These are phyloP conservation scores for Torulaspora globosa DNA, from an alignment of 1,139 yeast species.

Conservation along the genomic window DNA sequence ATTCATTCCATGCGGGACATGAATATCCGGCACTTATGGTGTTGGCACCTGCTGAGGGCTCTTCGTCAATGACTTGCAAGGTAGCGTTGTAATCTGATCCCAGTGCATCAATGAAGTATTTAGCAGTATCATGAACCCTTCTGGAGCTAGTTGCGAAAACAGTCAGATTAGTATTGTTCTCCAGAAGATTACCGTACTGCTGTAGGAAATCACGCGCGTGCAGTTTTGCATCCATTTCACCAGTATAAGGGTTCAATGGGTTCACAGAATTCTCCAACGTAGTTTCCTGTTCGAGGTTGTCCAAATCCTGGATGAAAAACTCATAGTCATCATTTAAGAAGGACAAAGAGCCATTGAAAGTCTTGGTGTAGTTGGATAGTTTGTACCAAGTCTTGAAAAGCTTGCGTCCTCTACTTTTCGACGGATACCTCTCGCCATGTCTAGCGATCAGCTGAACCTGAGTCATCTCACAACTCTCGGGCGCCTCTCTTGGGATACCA, in stretches of 20 bases:
- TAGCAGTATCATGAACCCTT: slow-evolving; percentile 25
- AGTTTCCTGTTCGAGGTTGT: slow-evolving; percentile 31
- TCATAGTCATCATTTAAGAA: slow-evolving; percentile 40
- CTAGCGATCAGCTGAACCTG: slow-evolving; percentile 63
- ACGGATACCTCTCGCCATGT: slow-evolving; percentile 74
- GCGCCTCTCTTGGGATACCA: slow-evolving; percentile 44
- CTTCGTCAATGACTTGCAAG: slow-evolving; percentile 34
- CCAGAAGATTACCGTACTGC: slow-evolving; percentile 17
- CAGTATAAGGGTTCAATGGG: slow-evolving; percentile 22
- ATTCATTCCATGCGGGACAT: slow-evolving; percentile 35
- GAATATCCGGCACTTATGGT: slow-evolving; percentile 39
- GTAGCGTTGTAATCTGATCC: slow-evolving; percentile 28
- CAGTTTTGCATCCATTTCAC: slow-evolving; percentile 28
- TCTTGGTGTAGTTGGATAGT: slow-evolving; percentile 27
- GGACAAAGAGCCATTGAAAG: slow-evolving; percentile 37
- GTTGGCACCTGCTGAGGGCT: slow-evolving; percentile 40
- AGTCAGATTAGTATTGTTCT: slow-evolving; percentile 13
- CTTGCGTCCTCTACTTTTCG: slow-evolving; percentile 34
- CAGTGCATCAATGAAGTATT: slow-evolving; percentile 33
- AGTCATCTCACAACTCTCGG: slow-evolving; percentile 52
- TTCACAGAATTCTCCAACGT: slow-evolving; percentile 16
- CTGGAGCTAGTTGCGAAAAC: slow-evolving; percentile 20
- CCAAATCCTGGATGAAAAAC: slow-evolving; percentile 30
- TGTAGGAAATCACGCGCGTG: slow-evolving; percentile 20
- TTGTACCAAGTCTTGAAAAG: slow-evolving; percentile 24